Evolutionary conservation across 163 green algal species (phyloP), one percentile per base, ranked within the genome.

Genomic region (Chlamydomonas reinhardtii): DNA sequence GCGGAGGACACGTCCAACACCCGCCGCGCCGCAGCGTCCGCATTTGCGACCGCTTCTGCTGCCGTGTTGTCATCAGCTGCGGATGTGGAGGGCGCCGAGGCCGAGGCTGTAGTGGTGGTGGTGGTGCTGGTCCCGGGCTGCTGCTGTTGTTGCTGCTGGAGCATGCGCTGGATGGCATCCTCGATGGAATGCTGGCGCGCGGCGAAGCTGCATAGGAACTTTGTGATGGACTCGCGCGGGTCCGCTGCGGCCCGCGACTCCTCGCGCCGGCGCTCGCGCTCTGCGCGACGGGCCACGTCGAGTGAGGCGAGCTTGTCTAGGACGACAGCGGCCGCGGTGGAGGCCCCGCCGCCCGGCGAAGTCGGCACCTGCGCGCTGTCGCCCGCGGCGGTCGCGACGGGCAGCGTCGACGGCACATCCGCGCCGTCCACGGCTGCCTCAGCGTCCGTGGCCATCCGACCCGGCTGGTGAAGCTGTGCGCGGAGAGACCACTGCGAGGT

Each of bases 121-220:
- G 17, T 75, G 76, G 34, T 68, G 39, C 37, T 62, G 65, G 37
- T 82, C 24, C 62, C 48, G 17, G 17, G 73, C 39, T 70, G 59
- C 25, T 8, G 73, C 2, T 62, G 16, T 17, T 69, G 72, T 17
- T 84, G 65, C 19, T 78, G 66, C 43, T 73, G 54, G 56, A 89
- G 39, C 70, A 76, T 62, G 52, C 71, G 59, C 43, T 76, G 74
- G 4, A 89, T 39, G 0, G 76, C 64, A 0, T 70, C 59, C 59
- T 89, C 76, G 0, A 84, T n/a, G 25, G 17, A 29, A 0, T 61
- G 56, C 48, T 89, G 85, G 16, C 62, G 76, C 1, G 54, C 34
- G 0, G 73, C 54, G 70, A 93, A 94, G 4, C 65, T 52, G 1
- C 34, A 31, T 24, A 94, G 74, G 73, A 94, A 94, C 2, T 48